Conservation (phyloP, 805 yeast species). For the Saturnispora mendoncae region DNA sequence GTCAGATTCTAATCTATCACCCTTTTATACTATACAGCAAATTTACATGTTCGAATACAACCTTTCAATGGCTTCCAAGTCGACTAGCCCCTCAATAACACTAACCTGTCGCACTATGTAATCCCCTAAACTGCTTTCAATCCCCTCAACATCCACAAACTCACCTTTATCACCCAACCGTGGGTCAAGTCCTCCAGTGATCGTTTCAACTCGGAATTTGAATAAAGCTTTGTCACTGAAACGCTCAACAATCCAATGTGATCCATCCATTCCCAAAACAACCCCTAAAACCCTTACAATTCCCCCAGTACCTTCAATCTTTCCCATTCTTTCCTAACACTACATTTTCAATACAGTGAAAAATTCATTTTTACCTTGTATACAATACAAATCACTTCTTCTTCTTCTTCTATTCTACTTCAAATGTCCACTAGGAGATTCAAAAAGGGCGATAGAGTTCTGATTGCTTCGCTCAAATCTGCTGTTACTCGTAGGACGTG, state of each 20-base stretch:
- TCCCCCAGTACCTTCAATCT: not conserved
- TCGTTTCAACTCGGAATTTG: not conserved
- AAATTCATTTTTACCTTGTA: too few species aligned
- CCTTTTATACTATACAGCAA: not conserved
- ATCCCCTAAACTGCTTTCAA: not conserved
- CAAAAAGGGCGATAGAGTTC: slow-evolving; percentile 26
- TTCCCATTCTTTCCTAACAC: too few species aligned
- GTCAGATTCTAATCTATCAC: slow-evolving; percentile 34
- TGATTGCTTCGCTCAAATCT: slow-evolving; percentile 23
- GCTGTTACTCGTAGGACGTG: slow-evolving; percentile 21
- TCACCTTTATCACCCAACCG: slow-evolving; percentile 7
- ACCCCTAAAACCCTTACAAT: not conserved
- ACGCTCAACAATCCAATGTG: not conserved
- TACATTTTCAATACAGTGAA: too few species aligned
- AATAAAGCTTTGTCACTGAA: not conserved
- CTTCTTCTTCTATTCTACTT: too few species aligned
- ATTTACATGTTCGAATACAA: not conserved
- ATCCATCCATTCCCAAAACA: not conserved
- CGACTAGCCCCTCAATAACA: slow-evolving; percentile 1
- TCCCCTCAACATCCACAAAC: slow-evolving; percentile 7
- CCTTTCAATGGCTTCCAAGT: not conserved
- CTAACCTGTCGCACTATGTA: slow-evolving; percentile 2
- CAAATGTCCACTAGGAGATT: slow-evolving; percentile 19
- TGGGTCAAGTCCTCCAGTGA: not conserved
- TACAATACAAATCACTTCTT: too few species aligned